These are phyloP conservation scores for Sutorius australiensis DNA, from an alignment of 768 basidiomycete species.

Conservation along the genomic window DNA sequence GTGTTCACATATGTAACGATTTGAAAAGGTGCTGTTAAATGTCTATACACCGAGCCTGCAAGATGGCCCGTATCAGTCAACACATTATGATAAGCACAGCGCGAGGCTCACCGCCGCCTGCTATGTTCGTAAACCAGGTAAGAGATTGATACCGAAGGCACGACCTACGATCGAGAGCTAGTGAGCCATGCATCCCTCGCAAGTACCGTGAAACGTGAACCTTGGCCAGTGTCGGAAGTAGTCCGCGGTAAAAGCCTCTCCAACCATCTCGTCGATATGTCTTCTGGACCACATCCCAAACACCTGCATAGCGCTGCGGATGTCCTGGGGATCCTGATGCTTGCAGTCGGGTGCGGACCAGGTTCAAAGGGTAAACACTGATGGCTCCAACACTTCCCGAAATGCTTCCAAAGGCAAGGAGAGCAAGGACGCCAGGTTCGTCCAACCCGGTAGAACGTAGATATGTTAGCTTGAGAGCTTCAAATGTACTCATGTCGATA, in stretches of 20 bases:
- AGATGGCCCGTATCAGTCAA: constrained; percentile 2
- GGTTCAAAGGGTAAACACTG: constrained; percentile 87
- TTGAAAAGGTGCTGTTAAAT: constrained; percentile 6
- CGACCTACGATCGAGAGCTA: constrained; percentile 52
- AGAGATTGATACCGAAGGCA: constrained; percentile 95
- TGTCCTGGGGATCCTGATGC: constrained; percentile 96
- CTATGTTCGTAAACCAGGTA: constrained; percentile 91
- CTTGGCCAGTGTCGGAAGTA: constrained; percentile 92
- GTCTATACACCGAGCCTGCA: constrained; percentile 60
- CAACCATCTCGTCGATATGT: constrained; percentile 86
- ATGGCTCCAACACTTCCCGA: constrained; percentile 93
- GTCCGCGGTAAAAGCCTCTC: constrained; percentile 90
- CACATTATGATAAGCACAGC: neutral
- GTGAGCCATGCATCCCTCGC: constrained; percentile 1
- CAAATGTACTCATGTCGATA: constrained; percentile 97
- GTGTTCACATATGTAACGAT: constrained; percentile 24
- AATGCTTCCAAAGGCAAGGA: constrained; percentile 87
- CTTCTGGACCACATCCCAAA: constrained; percentile 75
- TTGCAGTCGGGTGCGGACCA: constrained; percentile 92
- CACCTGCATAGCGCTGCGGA: constrained; percentile 86
- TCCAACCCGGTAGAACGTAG: constrained; percentile 80
- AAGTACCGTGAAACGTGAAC: constrained; percentile 32
- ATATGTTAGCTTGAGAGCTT: constrained; percentile 91
- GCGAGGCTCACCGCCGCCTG: constrained; percentile 61
- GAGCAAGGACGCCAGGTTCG: constrained; percentile 83